Base-by-base conservation (phyloP, 2,329 filamentous ascomycete genomes). In the Colletotrichum sp. region DNA sequence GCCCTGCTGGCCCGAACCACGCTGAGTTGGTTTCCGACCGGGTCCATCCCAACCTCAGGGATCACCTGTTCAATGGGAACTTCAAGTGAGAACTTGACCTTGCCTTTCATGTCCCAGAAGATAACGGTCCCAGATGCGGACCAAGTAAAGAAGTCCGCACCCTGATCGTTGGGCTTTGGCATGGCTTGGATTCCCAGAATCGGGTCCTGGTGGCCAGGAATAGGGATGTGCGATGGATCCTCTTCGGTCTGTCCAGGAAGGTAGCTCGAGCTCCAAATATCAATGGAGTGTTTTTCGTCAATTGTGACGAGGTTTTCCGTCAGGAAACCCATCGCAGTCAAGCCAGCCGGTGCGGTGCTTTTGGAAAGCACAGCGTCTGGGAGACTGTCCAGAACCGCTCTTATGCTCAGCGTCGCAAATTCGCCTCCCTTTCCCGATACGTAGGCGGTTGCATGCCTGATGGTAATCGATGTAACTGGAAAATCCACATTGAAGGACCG, bases 71-170 rank as follows among this genome's bases (percentile, higher is more conserved):
- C 95, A 7, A 98, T 86, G 6, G 93, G 89, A 15, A 98, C 89
- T 55, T 91, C 87, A 44, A 95, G 87, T 3, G 91, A 91, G 18
- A 89, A 89, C 79, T 91, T 92, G 77, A 93, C 91, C 68, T 88
- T 90, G 26, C 96, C 97, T 65, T 95, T 90, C 16, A 92, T 83
- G 79, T 93, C 91, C 97, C 97, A 99, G 79, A 98, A 94, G 28
- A 95, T 91, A 67, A 99, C 90, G 18, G 91, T 92, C 7, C 97
- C 97, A 68, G 93, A 93, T 26, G 91, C 92, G 3, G 96, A 96
- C 95, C 96, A 99, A 0, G 96, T 98, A 78, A 96, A 93, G 81
- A 99, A 98, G 10, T 93, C 90, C 1, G 95, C 93, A 26, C 90
- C 88, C 28, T 92, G 85, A 6, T 87, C 83, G 75, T 95, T 94